Base-by-base conservation (phyloP, 2,329 filamentous ascomycete genomes). In the Sclerotinia glacialis region DNA sequence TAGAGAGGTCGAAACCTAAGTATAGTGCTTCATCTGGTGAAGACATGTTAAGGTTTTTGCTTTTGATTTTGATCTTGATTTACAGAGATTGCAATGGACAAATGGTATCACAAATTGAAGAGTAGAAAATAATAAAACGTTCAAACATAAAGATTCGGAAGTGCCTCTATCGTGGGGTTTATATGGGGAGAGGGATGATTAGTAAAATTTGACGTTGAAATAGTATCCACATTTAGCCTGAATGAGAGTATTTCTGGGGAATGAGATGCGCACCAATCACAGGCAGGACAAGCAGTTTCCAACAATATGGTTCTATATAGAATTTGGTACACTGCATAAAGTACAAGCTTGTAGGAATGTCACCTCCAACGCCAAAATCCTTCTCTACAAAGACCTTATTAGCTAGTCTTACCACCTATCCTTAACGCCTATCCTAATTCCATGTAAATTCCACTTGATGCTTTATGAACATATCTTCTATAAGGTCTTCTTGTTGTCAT, bases 1-100 rank as follows among this genome's bases (percentile, higher is more conserved):
- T 98, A 53, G 93, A 97, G 68, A 98, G 88, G 80, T 99, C 95
- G 78, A 98, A 93, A 68, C 95, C 95, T 75, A 97, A 83, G 77
- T 96, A 97, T 69, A 96, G 81, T 23, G 90, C 88, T 42, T 80
- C 83, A 69, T 78, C 70, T 58, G 71, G 72, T 40, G 76, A 72
- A 56, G 78, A 73, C 78, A 81, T 80, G 54, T 66, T 75, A 6
- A 26, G 7, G 23, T 50, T 50, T 34, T 18, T 26, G n/a, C n/a
- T 54, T n/a, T 34, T n/a, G 28, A n/a, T 11, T 0, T 23, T 4
- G 44, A 23, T 21, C n/a, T 18, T 37, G 28, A 37, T 11, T 37
- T 2, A 21, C n/a, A 34, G 28, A 49, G 28, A 60, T 34, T 49
- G 28, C 12, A 60, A 49, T 21, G 14, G 21, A 18, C 2, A 14